Base-by-base conservation (phyloP, 306 rosid species). In the Malus sieversii region DNA sequence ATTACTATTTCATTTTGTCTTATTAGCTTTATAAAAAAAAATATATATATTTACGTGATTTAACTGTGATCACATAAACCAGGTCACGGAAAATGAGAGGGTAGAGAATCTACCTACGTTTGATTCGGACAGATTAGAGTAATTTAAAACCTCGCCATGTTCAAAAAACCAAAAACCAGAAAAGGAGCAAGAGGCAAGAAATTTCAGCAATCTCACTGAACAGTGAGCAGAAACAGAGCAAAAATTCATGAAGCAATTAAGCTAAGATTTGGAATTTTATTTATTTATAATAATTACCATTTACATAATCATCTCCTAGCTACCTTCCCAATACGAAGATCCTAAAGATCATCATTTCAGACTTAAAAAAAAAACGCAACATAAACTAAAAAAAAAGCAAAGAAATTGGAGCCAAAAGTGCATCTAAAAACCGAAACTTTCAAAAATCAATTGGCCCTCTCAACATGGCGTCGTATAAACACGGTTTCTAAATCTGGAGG, bases 401-500 rank as follows among this genome's bases (percentile, higher is more conserved):
- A 48, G 18, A 16, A 62, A 51, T 1, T 6, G 42, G 42, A 66
- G 10, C 13, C 44, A 8, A 5, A 25, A 45, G 32, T 19, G 68
- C 53, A 7, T 6, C 68, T 5, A 11, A 60, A 73, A 30, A 10
- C 29, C 20, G 55, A 71, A 51, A 12, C 25, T 22, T 77, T 10
- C 48, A 35, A 72, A 10, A 46, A 40, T 79, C 61, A 88, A 66
- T 74, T 85, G 80, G 89, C 89, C 73, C 84, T 83, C 75, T 88
- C 88, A 71, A 81, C 87, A 77, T 82, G 90, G 66, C 91, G 92
- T 71, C 91, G 92, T 71, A 81, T 82, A 52, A 94, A 94, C 66
- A 91, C 89, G 48, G 91, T 80, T 79, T 94, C 98, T 70, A 91
- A 86, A 51, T 91, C 98, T 0, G 97, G 96, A 65, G 98, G 96